Evolutionary conservation across 2,329 filamentous ascomycete species (phyloP).

Genomic region (Exophiala xenobiotica): DNA sequence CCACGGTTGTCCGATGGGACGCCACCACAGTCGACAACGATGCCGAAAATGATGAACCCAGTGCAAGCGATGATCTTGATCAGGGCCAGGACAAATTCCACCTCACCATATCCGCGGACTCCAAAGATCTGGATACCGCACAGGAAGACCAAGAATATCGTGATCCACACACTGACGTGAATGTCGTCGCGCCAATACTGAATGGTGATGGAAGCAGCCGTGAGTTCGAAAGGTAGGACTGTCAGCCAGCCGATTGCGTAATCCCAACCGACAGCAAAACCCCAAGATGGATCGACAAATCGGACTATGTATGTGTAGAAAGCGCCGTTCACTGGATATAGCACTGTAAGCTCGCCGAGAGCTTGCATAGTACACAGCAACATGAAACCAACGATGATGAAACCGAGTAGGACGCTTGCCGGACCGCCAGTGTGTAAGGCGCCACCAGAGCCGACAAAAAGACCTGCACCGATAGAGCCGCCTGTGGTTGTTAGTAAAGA

Average conservation of each 20-base stretch:
- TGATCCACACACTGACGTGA: conserved; percentile 52
- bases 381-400: conserved; percentile 60
- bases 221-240: conserved; percentile 20
- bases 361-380: conserved; percentile 50
- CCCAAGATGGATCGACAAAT: conserved; percentile 46
- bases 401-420: conserved; percentile 41
- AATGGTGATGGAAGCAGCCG: conserved; percentile 59
- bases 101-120: conserved; percentile 79
- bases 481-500: conserved; percentile 23
- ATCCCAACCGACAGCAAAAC: conserved; percentile 48
- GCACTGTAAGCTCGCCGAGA: conserved; percentile 78
- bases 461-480: conserved; percentile 38
- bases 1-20: conserved; percentile 60
- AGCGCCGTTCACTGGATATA: conserved; percentile 72
- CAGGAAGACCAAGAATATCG: conserved; percentile 70
- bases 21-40: conserved; percentile 70
- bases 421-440: conserved; percentile 41
- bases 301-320: conserved; percentile 70
- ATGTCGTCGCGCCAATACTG: conserved; percentile 29
- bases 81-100: conserved; percentile 76
- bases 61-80: conserved; percentile 78
- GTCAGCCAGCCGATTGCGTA: conserved; percentile 23
- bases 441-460: conserved; percentile 40
- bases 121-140: conserved; percentile 77
- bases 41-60: conserved; percentile 64